Evolutionary conservation across 345 rosid genomes (phyloP), one percentile per base, ranked within the genome.

Genomic region (Gynandropsis gynandra): DNA sequence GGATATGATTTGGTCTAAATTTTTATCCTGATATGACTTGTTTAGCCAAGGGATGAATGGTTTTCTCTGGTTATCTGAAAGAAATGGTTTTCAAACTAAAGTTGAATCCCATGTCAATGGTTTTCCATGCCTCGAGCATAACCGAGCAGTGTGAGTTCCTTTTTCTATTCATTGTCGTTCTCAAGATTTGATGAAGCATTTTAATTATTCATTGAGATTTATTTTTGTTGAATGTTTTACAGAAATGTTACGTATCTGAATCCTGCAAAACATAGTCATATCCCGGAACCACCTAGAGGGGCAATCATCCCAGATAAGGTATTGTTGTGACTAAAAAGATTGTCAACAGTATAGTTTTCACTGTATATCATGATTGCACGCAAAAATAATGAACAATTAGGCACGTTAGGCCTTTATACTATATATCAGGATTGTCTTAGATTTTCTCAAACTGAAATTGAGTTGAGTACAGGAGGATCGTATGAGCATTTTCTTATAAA

Each of bases 31-130:
- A 38, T 63, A 42, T 43, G 52, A 29, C 14, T n/a, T 64, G 33
- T 66, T 72, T 82, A 93, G 99, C 70, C 78, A 74, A 74, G 97
- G 94, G 58, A 83, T 85, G 94, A 93, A 80, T 58, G 99, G 99
- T 14, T 88, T 41, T 70, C 63, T 93, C 61, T 83, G 89, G 89
- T 54, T 83, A 38, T 53, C 41, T 46, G 75, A 72, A 70, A 78
- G 95, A 74, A 93, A 88, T 69, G 72, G 35, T 50, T 66, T 60
- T 47, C 74, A 41, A 52, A 19, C 5, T 58, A 18, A 15, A 35
- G 56, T 88, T 40, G 50, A 59, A 54, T 83, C 99, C 7, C 99
- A 94, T 54, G 65, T 88, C 69, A 64, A 16, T 31, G 95, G 89
- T 48, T 70, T 88, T 57, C 90, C 82, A 29, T 49, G 70, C 71